A percentile compares a stretch with the other conserved stretches of the same genome.
These are phyloP conservation scores for Metrosideros polymorpha DNA, from an alignment of 441 rosid genomes.

Conservation along the genomic window DNA sequence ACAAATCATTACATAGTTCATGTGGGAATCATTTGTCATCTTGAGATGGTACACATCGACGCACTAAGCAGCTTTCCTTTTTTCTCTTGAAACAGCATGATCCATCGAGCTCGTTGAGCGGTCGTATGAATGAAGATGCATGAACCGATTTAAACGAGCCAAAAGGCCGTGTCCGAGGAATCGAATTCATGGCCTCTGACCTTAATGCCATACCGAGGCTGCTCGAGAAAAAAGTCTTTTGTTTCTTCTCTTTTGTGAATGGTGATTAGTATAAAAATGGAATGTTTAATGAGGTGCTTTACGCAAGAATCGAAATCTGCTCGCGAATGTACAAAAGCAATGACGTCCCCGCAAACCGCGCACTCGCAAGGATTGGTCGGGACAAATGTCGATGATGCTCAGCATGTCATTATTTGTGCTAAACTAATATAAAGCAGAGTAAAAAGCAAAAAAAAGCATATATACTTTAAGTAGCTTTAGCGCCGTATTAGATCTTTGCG, in stretches of 20 bases:
- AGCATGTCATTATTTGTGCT: background rate
- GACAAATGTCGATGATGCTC: conserved; percentile 27
- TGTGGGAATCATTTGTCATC: background rate
- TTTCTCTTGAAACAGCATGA: background rate
- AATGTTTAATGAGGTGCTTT: conserved; percentile 12
- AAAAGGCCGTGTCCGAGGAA: background rate
- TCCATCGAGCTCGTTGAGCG: background rate
- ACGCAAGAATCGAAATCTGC: conserved; percentile 24
- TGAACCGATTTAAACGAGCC: background rate
- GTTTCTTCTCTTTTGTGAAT: background rate
- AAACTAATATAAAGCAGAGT: conserved; percentile 12
- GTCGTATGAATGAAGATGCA: background rate
- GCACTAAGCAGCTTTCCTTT: background rate
- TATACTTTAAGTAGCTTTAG: conserved; percentile 35
- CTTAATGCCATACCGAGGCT: background rate
- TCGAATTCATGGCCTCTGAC: background rate
- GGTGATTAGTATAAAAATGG: background rate
- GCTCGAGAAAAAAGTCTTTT: background rate
- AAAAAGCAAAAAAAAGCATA: conserved; percentile 19
- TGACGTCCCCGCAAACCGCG: conserved; percentile 21
- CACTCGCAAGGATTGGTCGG: conserved; percentile 10
- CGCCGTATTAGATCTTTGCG: conserved; percentile 17
- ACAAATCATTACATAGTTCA: background rate
- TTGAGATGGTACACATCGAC: background rate
- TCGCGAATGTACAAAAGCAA: conserved; percentile 19